These are phyloP conservation scores for Insectozyma bohioensis DNA, from an alignment of 1,139 yeast species.

Conservation along the genomic window DNA sequence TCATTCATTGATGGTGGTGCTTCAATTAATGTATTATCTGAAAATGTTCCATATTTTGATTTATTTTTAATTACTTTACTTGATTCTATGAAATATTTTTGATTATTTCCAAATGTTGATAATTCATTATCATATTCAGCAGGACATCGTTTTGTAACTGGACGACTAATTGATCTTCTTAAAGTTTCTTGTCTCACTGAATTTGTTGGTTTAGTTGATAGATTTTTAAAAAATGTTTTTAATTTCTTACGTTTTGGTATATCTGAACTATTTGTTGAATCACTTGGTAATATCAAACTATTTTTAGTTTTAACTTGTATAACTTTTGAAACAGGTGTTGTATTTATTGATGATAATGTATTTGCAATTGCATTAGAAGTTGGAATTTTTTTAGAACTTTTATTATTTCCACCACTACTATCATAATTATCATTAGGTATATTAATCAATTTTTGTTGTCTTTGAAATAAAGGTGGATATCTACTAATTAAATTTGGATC, in stretches of 20 bases:
- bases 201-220: constrained; percentile 8
- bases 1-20: neutral
- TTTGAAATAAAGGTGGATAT: constrained; percentile 16
- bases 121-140: constrained; percentile 1
- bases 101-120: constrained; percentile 3
- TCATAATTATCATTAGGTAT: neutral
- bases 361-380: neutral
- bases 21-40: no score
- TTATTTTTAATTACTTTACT: constrained; percentile 9
- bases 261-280: neutral
- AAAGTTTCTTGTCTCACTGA: constrained; percentile 7
- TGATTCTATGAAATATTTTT: constrained; percentile 9
- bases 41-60: neutral
- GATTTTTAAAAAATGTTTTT: constrained; percentile 8
- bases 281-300: neutral
- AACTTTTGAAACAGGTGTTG: neutral
- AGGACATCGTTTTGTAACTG: constrained; percentile 6
- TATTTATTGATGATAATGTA: neutral
- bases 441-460: constrained; percentile 12
- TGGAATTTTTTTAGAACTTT: neutral
- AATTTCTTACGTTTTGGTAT: constrained; percentile 2
- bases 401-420: neutral
- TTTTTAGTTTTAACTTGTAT: constrained; percentile 1
- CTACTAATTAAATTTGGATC: constrained; percentile 17
- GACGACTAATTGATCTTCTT: constrained; percentile 12